Evolutionary conservation across 2,329 filamentous ascomycete species (phyloP).

Genomic region (Arthrinium puccinioides): DNA sequence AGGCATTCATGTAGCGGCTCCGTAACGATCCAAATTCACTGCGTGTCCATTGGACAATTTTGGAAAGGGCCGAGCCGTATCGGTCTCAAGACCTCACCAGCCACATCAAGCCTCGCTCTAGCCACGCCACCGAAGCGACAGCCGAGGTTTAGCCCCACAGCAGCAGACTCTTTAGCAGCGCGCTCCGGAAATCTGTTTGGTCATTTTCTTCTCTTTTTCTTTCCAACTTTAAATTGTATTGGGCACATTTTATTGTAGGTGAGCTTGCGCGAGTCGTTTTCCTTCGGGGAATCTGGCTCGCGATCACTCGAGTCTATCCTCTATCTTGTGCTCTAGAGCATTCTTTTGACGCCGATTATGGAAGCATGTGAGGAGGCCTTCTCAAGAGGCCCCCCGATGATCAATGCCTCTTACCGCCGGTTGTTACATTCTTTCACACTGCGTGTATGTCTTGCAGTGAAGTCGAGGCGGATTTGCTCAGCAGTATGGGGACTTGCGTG

Average conservation of each 20-base stretch:
- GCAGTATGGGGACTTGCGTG: too few species aligned
- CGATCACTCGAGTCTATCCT: constrained; percentile 53
- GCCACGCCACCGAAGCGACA: too few species aligned
- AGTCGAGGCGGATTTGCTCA: too few species aligned
- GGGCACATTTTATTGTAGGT: constrained; percentile 68
- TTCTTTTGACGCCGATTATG: constrained; percentile 56
- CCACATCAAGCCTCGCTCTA: too few species aligned
- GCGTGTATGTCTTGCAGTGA: too few species aligned
- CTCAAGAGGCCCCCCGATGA: constrained; percentile 41
- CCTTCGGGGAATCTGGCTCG: constrained; percentile 31
- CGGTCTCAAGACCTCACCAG: too few species aligned
- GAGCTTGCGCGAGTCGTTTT: constrained; percentile 45
- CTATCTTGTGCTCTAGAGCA: constrained; percentile 66
- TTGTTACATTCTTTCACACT: constrained; percentile 59
- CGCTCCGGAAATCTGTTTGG: constrained; percentile 12
- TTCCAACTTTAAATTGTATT: constrained; percentile 54
- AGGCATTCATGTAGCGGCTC: too few species aligned
- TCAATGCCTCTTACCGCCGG: constrained; percentile 66
- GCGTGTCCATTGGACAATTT: too few species aligned
- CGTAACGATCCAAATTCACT: too few species aligned
- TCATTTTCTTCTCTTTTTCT: constrained; percentile 32
- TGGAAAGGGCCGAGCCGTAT: too few species aligned
- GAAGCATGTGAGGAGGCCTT: constrained; percentile 56
- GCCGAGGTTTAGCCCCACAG: too few species aligned
- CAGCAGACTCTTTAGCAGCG: too few species aligned